Evolutionary conservation across 129 eudicot genomes (phyloP).

Genomic region (Mikania micrantha): DNA sequence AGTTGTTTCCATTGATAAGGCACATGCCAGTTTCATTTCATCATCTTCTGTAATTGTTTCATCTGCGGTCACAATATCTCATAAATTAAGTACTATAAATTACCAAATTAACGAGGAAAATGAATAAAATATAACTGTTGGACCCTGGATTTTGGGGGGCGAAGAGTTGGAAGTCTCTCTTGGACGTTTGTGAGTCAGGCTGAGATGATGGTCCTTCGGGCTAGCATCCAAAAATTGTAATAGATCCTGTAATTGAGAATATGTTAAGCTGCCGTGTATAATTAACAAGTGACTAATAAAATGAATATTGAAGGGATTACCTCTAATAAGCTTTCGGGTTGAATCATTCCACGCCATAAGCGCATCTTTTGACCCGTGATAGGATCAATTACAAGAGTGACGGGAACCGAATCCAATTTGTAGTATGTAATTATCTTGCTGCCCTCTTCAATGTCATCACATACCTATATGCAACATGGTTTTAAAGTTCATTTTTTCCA

Average conservation of each 20-base stretch:
- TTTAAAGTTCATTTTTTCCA: not conserved
- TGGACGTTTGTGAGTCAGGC: conserved; percentile 57
- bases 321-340: conserved; percentile 81
- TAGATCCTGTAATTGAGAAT: conserved; percentile 46
- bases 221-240: conserved; percentile 70
- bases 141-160: conserved; percentile 41
- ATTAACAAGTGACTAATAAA: not conserved
- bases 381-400: conserved; percentile 78
- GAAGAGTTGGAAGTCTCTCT: conserved; percentile 42
- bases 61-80: conserved; percentile 29
- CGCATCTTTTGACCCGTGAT: conserved; percentile 95
- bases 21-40: conserved; percentile 60
- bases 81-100: not conserved
- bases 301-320: too few species aligned
- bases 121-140: not conserved
- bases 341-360: conserved; percentile 92
- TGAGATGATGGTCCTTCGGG: conserved; percentile 62
- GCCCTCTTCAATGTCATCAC: conserved; percentile 85
- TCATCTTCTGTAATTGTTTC: conserved; percentile 57
- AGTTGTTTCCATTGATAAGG: conserved; percentile 64
- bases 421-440: conserved; percentile 82
- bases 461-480: conserved; percentile 36
- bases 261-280: not conserved
- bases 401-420: conserved; percentile 66
- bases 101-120: not conserved